Conservation (phyloP, 768 basidiomycete species). For the Leccinum ochraceum region DNA sequence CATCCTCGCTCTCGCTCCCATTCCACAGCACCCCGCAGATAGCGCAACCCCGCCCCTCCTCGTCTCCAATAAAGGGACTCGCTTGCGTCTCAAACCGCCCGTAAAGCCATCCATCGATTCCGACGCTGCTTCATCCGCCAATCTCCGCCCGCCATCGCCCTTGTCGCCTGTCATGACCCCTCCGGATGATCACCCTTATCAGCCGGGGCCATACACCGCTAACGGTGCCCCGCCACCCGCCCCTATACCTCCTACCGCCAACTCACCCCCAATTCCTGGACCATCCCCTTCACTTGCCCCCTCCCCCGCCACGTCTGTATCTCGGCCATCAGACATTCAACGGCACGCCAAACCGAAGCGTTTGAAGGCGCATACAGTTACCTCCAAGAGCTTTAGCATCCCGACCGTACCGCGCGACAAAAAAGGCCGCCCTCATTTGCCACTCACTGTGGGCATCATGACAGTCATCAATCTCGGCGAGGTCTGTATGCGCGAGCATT, state of each 20-base stretch:
- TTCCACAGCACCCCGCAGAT: conserved; percentile 22
- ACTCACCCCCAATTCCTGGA: conserved; percentile 24
- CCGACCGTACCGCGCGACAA: conserved; percentile 79
- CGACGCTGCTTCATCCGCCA: conserved; percentile 19
- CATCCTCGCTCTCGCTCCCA: conserved; percentile 28
- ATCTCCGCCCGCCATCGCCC: conserved; percentile 29
- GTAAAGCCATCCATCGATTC: conserved; percentile 30
- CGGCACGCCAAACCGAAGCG: conserved; percentile 70
- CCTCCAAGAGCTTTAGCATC: conserved; percentile 73
- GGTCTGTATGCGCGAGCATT: conserved; percentile 81
- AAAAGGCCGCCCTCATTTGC: conserved; percentile 67
- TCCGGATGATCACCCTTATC: conserved; percentile 34
- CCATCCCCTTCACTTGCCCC: conserved; percentile 20
- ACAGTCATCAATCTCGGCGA: conserved; percentile 73
- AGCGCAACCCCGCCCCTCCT: conserved; percentile 33
- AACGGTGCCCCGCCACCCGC: conserved; percentile 25
- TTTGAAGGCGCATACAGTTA: conserved; percentile 79
- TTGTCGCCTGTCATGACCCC: conserved; percentile 38
- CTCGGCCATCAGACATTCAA: conserved; percentile 31
- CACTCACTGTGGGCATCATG: conserved; percentile 86
- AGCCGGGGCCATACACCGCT: conserved; percentile 23
- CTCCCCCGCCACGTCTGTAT: conserved; percentile 21
- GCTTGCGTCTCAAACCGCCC: conserved; percentile 51
- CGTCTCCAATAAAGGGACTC: conserved; percentile 49
- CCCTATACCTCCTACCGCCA: conserved; percentile 16